Base-by-base conservation (phyloP, 2,329 filamentous ascomycete genomes). In the Ascochyta pisi region DNA sequence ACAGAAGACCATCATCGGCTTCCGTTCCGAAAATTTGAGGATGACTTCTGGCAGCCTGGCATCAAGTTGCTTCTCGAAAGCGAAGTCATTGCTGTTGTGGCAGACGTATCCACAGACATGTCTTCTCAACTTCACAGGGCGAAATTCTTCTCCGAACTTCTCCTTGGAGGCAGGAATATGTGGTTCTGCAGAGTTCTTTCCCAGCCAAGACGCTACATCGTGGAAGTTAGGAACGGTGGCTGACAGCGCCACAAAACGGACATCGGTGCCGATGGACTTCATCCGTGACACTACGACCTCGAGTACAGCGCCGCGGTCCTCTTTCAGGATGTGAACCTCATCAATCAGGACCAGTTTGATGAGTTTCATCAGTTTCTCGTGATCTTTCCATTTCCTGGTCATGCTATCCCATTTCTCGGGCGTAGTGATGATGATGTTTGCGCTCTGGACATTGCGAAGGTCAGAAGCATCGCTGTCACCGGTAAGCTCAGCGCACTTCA, bases 321-420 rank as follows among this genome's bases (percentile, higher is more conserved):
- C 91, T 66, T 92, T 94, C 49, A 96, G 81, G 33, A 95, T 92
- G 63, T 96, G 91, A 0, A 96, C 90, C 69, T 96, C 91, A 64
- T 96, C 91, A 52, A 96, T 92, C 19, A 96, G 82, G 59, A 95
- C 91, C 0, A 96, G 78, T 57, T 89, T 90, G 41, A 96, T 85
- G 59, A 93, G 81, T 55, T 88, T 84, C 75, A 96, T 85, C 16
- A 96, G 78, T 61, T 83, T 89, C 48, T 83, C 83, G 66, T 96
- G 89, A 64, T 96, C 91, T 64, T 88, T 86, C 92, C 92, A 96
- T 69, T 91, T 93, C 16, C 91, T 83, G 0, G 92, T 96, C 72
- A 95, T 88, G 57, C 90, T 94, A 70, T 96, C 91, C 91, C 91
- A 96, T 69, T 96, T 96, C 74, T 96, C 91, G 0, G 92, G 91